Percentiles rank a stretch among this genome's conserved stretches.
These are phyloP conservation scores for Croton laevigatus DNA, from an alignment of 441 rosid species.

Conservation along the genomic window DNA sequence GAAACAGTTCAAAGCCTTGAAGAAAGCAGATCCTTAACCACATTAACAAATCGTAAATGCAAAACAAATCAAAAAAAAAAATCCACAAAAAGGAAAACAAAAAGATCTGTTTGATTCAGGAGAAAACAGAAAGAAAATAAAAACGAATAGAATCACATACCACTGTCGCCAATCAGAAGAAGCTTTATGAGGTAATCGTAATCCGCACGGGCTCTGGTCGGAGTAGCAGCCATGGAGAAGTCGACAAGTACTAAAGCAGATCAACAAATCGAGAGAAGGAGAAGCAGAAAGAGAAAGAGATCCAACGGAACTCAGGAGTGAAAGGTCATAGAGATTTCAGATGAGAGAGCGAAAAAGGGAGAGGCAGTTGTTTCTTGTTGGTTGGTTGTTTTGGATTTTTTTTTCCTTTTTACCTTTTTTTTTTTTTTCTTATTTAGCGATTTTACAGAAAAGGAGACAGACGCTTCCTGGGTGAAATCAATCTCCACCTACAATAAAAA, in stretches of 20 bases:
- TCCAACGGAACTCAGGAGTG: slow-evolving; percentile 20
- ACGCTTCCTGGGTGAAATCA: slow-evolving; percentile 3
- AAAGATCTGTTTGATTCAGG: background rate
- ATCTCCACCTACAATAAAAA: slow-evolving; percentile 10
- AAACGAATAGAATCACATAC: slow-evolving; percentile 12
- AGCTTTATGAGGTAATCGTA: slow-evolving; percentile 42
- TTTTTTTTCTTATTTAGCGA: slow-evolving; percentile 8
- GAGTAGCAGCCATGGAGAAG: slow-evolving; percentile 36
- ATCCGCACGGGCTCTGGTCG: slow-evolving; percentile 39
- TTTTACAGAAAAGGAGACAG: background rate
- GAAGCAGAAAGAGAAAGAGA: slow-evolving; percentile 3
- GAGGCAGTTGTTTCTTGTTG: background rate
- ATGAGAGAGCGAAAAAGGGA: slow-evolving; percentile 13
- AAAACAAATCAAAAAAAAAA: background rate
- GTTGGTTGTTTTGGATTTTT: background rate
- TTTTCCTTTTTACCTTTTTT: background rate
- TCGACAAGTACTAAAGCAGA: slow-evolving; percentile 8
- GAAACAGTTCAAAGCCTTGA: background rate
- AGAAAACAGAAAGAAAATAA: background rate
- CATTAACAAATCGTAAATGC: background rate
- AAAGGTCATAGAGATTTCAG: slow-evolving; percentile 24
- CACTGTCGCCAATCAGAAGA: slow-evolving; percentile 37
- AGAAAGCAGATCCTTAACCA: slow-evolving; percentile 11
- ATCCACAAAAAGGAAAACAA: background rate
- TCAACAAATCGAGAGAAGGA: background rate